phyloP scores from a whole-genome alignment of 257 asterid genomes.

The Ligustrum vulgare region DNA sequence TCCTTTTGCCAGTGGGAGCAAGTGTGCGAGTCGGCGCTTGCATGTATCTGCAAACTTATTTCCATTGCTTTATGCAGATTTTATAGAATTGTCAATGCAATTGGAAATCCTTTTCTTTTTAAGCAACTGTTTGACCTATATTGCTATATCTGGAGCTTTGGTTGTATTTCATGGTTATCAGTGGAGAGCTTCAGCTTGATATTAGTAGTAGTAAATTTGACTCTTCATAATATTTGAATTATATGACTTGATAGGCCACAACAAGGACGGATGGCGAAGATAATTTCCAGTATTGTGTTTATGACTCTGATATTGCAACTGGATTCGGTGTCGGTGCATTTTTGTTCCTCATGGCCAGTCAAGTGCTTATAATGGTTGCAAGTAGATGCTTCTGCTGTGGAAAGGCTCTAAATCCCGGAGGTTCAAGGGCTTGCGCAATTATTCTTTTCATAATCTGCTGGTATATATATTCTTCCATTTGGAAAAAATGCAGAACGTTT shows the following conservation, averaged over 20 bases:
- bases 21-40: not conserved
- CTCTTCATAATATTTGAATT: conserved; percentile 13
- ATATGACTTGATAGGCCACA: conserved; percentile 45
- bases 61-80: not conserved
- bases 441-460: conserved; percentile 84
- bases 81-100: not conserved
- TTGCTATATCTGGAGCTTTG: not conserved
- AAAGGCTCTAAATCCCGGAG: conserved; percentile 75
- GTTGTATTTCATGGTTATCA: conserved; percentile 1
- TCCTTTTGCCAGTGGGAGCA: not conserved
- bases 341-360: conserved; percentile 72
- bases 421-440: conserved; percentile 88
- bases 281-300: conserved; percentile 50
- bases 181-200: not conserved
- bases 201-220: not conserved
- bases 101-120: not conserved
- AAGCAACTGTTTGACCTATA: not conserved
- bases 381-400: conserved; percentile 93
- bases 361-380: conserved; percentile 65
- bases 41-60: not conserved
- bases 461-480: conserved; percentile 33
- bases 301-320: conserved; percentile 80
- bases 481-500: not conserved
- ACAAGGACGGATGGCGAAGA: conserved; percentile 39
- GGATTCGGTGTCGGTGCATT: conserved; percentile 92